A percentile compares a stretch with the other conserved stretches of the same genome.
phyloP scores from a whole-genome alignment of 2,329 filamentous ascomycete genomes.

The Dactylella cylindrospora region DNA sequence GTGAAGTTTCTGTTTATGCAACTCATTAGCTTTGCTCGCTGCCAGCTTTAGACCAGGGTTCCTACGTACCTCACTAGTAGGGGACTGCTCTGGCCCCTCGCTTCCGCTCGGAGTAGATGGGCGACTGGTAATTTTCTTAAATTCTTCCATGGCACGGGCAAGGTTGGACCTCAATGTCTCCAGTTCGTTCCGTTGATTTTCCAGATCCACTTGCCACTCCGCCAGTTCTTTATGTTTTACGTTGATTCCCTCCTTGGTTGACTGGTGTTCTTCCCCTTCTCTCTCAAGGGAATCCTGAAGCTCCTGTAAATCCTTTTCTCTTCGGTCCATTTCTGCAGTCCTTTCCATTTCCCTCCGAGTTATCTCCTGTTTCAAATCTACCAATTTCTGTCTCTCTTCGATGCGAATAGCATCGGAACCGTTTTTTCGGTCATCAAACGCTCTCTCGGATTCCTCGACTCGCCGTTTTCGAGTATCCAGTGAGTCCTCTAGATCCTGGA shows the following conservation, averaged over 20 bases:
- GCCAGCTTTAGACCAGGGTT: too few species aligned
- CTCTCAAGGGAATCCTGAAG: constrained; percentile 23
- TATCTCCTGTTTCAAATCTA: too few species aligned
- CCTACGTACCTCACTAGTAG: too few species aligned
- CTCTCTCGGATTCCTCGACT: constrained; percentile 11
- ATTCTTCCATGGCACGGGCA: constrained; percentile 20
- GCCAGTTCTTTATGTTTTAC: constrained; percentile 22
- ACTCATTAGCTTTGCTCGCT: constrained; percentile 10
- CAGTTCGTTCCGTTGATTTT: constrained; percentile 10
- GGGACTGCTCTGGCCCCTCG: constrained; percentile 17
- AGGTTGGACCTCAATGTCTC: constrained; percentile 21
- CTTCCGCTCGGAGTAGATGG: constrained; percentile 32
- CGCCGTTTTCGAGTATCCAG: neutral
- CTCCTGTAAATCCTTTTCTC: constrained; percentile 14
- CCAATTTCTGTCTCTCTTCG: too few species aligned
- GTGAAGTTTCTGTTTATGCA: neutral
- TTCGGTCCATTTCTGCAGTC: constrained; percentile 4
- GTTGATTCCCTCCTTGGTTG: constrained; percentile 4
- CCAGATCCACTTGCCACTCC: constrained; percentile 22
- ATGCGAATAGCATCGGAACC: too few species aligned
- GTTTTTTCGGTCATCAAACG: constrained; percentile 10
- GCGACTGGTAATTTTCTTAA: constrained; percentile 23
- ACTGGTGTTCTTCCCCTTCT: constrained; percentile 13
- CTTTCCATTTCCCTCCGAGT: constrained; percentile 7
- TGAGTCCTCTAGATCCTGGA: constrained; percentile 6